Evolutionary conservation across 768 basidiomycete species (phyloP), one percentile per base, ranked within the genome.

Genomic region (Suillus subluteus): DNA sequence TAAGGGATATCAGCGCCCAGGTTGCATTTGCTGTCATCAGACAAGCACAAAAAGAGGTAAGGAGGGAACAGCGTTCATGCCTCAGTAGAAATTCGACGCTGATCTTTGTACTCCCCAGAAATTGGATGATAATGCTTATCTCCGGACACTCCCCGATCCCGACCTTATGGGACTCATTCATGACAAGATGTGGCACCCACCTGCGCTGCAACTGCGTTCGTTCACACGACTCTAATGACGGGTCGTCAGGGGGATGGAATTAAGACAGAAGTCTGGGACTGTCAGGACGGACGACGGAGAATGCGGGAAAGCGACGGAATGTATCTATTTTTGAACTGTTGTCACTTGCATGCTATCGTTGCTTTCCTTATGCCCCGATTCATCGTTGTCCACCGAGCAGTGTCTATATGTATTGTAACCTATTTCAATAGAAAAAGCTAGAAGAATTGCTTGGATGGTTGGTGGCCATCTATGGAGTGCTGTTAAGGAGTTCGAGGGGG

Each of bases 1-100:
- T 92, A 70, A 81, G 91, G 32, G 87, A 88, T 58, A 84, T 92
- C 69, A 89, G 88, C 63, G 86, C 86, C 5, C 68, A 76, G 55
- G 86, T 93, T 61, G 88, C 91, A 18, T 71, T 83, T 48, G 81
- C 84, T n/a, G 89, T 91, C 35, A 82, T 92, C 52, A 80, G 86
- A 54, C 80, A 85, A 35, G 89, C 90, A 15, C 90, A 91, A 70
- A 81, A 82, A 62, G 88, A 89, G 69, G 88, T 88, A 67, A 68
- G 84, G 76, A 23, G 9, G 18, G 32, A 21, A 11, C 30, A 12
- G 30, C 35, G 12, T 46, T 30, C 35, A 55, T 4, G 65, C 44
- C 32, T 37, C 13, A 11, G 56, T 61, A n/a, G 12, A 37, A n/a
- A 35, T 56, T n/a, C 21, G 21, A 59, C 52, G 50, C 61, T 67